Conservation (phyloP, 805 yeast genomes). For the Candida cerambycidarum region DNA sequence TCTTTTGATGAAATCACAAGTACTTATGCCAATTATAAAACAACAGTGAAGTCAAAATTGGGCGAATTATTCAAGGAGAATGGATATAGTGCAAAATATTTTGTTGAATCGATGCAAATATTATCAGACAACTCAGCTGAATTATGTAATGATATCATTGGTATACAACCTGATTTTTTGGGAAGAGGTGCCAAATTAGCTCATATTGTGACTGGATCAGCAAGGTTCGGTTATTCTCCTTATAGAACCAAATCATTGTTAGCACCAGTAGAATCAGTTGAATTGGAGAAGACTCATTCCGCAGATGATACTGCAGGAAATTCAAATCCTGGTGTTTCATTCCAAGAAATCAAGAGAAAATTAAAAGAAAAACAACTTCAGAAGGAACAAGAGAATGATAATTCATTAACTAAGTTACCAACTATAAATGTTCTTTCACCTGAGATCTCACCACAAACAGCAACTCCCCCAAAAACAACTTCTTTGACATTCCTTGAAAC, state of each 20-base stretch:
- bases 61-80: conserved; percentile 11
- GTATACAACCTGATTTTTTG: conserved; percentile 37
- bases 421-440: conserved; percentile 9
- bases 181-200: conserved; percentile 45
- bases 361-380: conserved; percentile 6
- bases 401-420: conserved; percentile 4
- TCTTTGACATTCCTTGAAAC: conserved; percentile 32
- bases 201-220: conserved; percentile 42
- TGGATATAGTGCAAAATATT: conserved; percentile 27
- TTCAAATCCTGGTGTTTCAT: conserved; percentile 17
- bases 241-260: conserved; percentile 44
- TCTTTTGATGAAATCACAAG: conserved; percentile 41
- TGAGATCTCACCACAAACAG: conserved; percentile 8
- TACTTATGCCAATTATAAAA: conserved; percentile 29
- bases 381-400: not conserved
- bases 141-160: conserved; percentile 36
- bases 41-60: conserved; percentile 19
- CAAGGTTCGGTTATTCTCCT: conserved; percentile 37
- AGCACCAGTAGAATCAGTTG: conserved; percentile 25
- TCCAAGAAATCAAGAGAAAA: conserved; percentile 30
- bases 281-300: conserved; percentile 10
- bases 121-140: conserved; percentile 35
- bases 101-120: conserved; percentile 23
- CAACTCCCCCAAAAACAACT: conserved; percentile 23
- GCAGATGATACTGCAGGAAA: not conserved